phyloP scores from a whole-genome alignment of 805 yeast species.

The Yarrowia keelungensis region DNA sequence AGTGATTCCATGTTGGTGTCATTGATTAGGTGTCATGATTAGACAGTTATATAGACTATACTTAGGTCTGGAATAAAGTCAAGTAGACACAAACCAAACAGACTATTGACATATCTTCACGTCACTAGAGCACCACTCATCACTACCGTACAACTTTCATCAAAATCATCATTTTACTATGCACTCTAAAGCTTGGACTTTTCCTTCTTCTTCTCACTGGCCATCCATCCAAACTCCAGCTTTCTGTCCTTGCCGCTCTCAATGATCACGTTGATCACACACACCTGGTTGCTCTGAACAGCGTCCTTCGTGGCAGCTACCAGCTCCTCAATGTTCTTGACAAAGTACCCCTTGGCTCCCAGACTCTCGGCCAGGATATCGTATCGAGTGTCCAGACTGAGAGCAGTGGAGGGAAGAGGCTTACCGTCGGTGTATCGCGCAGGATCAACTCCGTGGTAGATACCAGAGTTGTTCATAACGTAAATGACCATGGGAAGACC shows the following conservation, averaged over 20 bases:
- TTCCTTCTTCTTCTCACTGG: constrained; percentile 53
- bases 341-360: constrained; percentile 63
- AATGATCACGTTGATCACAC: constrained; percentile 66
- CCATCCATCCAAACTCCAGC: constrained; percentile 73
- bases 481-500: constrained; percentile 61
- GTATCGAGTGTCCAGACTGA: constrained; percentile 63
- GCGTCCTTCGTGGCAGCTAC: constrained; percentile 50
- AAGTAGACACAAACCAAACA: too few relatives aligned
- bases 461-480: constrained; percentile 78
- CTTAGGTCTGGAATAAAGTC: too few relatives aligned
- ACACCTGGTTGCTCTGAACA: constrained; percentile 51
- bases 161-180: too few relatives aligned
- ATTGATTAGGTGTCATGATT: too few relatives aligned
- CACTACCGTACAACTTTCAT: too few relatives aligned
- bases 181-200: constrained; percentile 40
- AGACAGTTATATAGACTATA: too few relatives aligned
- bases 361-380: constrained; percentile 62
- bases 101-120: too few relatives aligned
- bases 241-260: constrained; percentile 63
- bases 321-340: constrained; percentile 55
- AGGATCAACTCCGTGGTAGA: constrained; percentile 66
- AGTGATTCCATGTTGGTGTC: background rate
- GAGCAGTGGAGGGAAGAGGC: constrained; percentile 64
- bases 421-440: constrained; percentile 44
- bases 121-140: too few relatives aligned